Evolutionary conservation across 139 green algal genomes (phyloP).

Genomic region (Limnomonas spitsbergensis): DNA sequence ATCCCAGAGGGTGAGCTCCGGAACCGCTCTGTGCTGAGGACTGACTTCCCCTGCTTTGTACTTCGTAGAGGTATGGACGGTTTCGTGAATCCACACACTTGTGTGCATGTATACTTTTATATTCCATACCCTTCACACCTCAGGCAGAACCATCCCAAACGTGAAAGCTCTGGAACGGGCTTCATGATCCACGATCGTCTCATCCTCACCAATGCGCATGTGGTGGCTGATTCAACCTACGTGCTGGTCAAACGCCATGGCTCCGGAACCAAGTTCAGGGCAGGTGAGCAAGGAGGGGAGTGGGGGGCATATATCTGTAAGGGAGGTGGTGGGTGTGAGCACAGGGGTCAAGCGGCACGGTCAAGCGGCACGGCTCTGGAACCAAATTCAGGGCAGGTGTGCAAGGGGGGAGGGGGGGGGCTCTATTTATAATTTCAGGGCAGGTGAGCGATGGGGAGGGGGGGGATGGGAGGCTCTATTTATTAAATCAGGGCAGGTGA

Average conservation of each 20-base stretch:
- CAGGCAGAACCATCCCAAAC: constrained; percentile 67
- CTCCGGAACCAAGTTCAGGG: constrained; percentile 43
- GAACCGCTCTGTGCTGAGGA: no score
- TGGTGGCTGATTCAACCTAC: constrained; percentile 62
- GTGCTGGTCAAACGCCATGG: constrained; percentile 72
- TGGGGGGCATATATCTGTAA: neutral
- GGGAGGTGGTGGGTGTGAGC: neutral
- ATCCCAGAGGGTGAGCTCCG: no score
- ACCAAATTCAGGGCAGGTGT: constrained; percentile 40
- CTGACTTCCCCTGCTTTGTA: no score
- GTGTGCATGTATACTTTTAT: no score
- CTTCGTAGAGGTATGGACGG: no score
- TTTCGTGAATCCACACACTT: no score
- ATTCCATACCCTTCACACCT: neutral
- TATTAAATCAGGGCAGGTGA: no score
- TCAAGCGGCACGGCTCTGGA: constrained; percentile 63
- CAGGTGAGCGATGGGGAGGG: no score
- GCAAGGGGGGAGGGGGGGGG: neutral
- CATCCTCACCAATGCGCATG: constrained; percentile 78
- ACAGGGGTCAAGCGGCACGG: constrained; percentile 3
- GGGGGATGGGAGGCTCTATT: constrained; percentile 8
- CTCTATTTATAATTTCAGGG: neutral
- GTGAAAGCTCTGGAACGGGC: constrained; percentile 55
- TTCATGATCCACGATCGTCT: constrained; percentile 63
- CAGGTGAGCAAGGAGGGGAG: neutral